Conservation (phyloP, 495 filamentous ascomycete genomes). For the Daldinia caldariorum region DNA sequence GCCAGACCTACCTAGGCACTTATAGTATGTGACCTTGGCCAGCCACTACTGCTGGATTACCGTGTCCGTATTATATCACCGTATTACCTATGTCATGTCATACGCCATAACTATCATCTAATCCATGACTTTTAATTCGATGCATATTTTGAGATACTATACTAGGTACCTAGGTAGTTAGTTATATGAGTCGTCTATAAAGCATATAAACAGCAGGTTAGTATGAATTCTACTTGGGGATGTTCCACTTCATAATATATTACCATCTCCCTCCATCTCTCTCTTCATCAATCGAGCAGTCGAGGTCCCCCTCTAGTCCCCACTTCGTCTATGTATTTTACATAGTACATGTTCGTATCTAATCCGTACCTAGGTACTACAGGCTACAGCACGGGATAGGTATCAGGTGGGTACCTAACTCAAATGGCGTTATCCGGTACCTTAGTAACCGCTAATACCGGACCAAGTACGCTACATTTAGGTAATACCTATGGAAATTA, state of each 20-base stretch:
- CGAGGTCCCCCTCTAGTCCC: neutral
- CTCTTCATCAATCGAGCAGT: neutral
- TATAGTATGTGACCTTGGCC: neutral
- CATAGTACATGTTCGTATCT: neutral
- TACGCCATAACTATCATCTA: neutral
- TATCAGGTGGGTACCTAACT: neutral
- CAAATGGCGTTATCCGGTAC: too few relatives aligned
- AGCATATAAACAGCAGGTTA: neutral
- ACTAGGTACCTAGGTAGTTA: too few relatives aligned
- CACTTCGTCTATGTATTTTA: too few relatives aligned
- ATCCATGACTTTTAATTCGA: neutral
- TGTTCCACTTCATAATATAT: neutral
- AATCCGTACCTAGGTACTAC: too few relatives aligned
- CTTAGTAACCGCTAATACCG: neutral
- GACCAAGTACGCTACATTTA: neutral
- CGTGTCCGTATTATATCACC: too few relatives aligned
- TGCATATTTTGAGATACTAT: neutral
- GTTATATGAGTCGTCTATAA: too few relatives aligned
- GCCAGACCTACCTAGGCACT: too few relatives aligned
- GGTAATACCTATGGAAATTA: neutral
- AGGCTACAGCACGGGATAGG: neutral
- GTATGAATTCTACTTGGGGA: neutral
- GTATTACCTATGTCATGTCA: too few relatives aligned
- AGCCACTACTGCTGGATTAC: too few relatives aligned
- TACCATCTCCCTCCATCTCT: neutral